Base-by-base conservation (phyloP, 345 rosid species). In the Acer saccharum region DNA sequence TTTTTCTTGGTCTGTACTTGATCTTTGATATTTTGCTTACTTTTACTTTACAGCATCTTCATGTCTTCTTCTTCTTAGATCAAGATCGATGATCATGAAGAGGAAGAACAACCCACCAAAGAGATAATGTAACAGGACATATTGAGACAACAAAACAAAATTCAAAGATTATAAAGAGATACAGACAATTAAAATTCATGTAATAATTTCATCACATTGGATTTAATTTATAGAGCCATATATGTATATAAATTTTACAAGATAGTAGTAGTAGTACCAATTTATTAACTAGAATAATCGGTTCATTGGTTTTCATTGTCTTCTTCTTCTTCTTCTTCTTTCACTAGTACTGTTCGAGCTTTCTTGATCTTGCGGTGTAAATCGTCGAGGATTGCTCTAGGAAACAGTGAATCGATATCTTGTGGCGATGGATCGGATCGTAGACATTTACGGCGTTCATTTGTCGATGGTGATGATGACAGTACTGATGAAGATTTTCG, bases 341-440 rank as follows among this genome's bases (percentile, higher is more conserved):
- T 35, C 39, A 35, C 39, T 35, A 0, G 39, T 35, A 54, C 4
- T 1, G 64, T 83, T 80, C 94, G 81, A 70, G 92, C 81, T 88
- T 82, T 91, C 90, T 89, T 93, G 83, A 88, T 86, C 86, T 85
- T 78, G 35, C 81, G 76, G 52, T 80, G 84, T 41, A 84, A 75
- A 81, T 79, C 87, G 18, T 69, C 75, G 0, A 68, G 65, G 43
- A 75, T 21, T 13, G 61, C 41, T 21, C 6, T 55, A 5, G 79
- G 86, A 64, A 87, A 86, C 79, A 88, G 61, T 32, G 87, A 80
- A 48, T 89, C 89, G 18, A 89, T 78, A 78, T 89, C 91, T 23
- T 69, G 79, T 27, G 39, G 39, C 6, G 84, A 81, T 29, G 85
- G 76, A 84, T 90, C 90, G 65, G 83, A 75, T 1, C 77, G 86